Conservation (phyloP, 2,329 filamentous ascomycete genomes). For the Beauveria sp. region DNA sequence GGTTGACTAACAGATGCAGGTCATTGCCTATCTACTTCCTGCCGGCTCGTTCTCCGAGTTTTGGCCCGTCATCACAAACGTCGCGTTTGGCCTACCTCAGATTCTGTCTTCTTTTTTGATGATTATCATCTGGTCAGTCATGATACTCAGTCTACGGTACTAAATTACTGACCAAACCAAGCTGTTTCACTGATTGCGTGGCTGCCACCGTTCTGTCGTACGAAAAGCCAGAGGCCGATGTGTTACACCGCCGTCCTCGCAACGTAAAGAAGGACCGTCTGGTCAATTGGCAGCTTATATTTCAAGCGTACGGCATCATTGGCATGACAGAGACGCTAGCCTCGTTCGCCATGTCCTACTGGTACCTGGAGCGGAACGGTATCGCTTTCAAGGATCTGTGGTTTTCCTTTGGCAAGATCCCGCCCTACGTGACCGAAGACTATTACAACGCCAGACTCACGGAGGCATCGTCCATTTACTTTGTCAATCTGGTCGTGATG, state of each 20-base stretch:
- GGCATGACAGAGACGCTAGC: constrained; percentile 54
- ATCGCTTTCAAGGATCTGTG: constrained; percentile 58
- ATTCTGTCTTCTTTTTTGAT: constrained; percentile 68
- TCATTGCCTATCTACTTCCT: constrained; percentile 61
- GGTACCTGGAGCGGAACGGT: constrained; percentile 55
- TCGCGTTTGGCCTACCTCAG: constrained; percentile 65
- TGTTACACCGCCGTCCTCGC: constrained; percentile 61
- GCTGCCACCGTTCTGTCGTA: constrained; percentile 68
- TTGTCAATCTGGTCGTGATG: constrained; percentile 75
- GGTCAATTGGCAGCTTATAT: constrained; percentile 64
- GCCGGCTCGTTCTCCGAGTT: constrained; percentile 70
- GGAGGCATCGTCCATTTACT: constrained; percentile 66
- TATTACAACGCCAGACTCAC: constrained; percentile 50
- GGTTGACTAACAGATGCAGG: constrained; percentile 12
- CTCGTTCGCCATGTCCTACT: constrained; percentile 59
- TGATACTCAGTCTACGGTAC: not conserved
- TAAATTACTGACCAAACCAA: constrained; percentile 18
- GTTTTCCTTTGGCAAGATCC: constrained; percentile 57
- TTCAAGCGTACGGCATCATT: constrained; percentile 65
- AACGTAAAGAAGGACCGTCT: constrained; percentile 62
- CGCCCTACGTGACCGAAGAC: constrained; percentile 42
- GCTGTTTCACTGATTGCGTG: constrained; percentile 69
- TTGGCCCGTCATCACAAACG: constrained; percentile 67
- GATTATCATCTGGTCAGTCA: constrained; percentile 51
- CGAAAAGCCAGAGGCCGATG: constrained; percentile 68